These are phyloP conservation scores for Teunomyces barrocoloradensis DNA, from an alignment of 805 yeast genomes.

Conservation along the genomic window DNA sequence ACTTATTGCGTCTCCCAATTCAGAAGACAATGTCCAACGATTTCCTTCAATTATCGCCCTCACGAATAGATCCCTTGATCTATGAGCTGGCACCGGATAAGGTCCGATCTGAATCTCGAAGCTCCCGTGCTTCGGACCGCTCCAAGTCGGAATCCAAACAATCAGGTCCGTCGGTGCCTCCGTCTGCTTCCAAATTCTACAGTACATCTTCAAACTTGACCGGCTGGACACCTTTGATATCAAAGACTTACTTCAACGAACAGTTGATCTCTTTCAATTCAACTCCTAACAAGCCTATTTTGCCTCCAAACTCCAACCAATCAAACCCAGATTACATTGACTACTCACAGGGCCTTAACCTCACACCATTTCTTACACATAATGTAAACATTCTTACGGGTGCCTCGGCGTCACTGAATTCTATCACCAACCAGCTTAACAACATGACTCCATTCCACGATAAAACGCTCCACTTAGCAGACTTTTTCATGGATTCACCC, in stretches of 20 bases:
- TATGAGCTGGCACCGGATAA: conserved; percentile 13
- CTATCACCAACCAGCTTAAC: conserved; percentile 21
- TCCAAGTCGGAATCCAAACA: conserved; percentile 1
- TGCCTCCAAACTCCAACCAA: conserved; percentile 9
- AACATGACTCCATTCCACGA: conserved; percentile 44
- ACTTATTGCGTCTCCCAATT: neutral
- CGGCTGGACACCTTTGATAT: conserved; percentile 45
- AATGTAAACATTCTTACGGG: conserved; percentile 22
- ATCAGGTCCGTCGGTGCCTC: conserved; percentile 11
- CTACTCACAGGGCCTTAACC: conserved; percentile 34
- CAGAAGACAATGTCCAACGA: conserved; percentile 24
- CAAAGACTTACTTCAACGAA: conserved; percentile 36
- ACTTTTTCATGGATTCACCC: conserved; percentile 46
- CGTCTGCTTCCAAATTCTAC: conserved; percentile 21
- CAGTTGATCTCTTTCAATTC: conserved; percentile 31
- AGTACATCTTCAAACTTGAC: conserved; percentile 16
- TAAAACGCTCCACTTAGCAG: conserved; percentile 38
- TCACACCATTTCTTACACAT: conserved; percentile 43
- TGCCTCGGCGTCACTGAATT: conserved; percentile 13
- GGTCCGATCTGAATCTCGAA: neutral
- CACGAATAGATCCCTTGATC: conserved; percentile 35
- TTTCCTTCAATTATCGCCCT: conserved; percentile 35
- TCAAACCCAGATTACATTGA: conserved; percentile 21
- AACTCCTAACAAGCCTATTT: conserved; percentile 34
- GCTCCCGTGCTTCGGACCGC: neutral